These are phyloP conservation scores for Ustilago shanxiensis DNA, from an alignment of 1,284 basidiomycete genomes.

Conservation along the genomic window DNA sequence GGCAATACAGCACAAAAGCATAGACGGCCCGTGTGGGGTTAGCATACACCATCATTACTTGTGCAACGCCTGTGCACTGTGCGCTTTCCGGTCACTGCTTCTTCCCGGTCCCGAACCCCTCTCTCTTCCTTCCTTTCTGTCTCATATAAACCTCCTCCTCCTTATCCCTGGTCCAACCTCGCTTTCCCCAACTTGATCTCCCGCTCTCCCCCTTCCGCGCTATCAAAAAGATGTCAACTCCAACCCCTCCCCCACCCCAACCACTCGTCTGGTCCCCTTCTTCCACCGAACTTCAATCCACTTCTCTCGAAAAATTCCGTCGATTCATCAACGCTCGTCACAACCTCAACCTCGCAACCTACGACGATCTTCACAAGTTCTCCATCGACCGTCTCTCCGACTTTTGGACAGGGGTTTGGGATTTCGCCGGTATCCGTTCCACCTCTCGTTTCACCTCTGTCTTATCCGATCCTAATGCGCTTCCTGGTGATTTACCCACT, in stretches of 20 bases:
- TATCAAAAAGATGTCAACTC: conserved; percentile 14
- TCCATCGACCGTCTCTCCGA: conserved; percentile 44
- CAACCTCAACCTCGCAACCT: conserved; percentile 41
- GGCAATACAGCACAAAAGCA: background rate
- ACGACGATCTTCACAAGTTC: conserved; percentile 53
- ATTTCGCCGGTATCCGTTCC: conserved; percentile 48
- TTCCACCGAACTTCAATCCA: conserved; percentile 24
- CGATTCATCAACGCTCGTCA: conserved; percentile 39
- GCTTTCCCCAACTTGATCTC: background rate
- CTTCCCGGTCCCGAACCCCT: background rate
- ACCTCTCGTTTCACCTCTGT: conserved; percentile 34
- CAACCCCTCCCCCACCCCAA: conserved; percentile 10
- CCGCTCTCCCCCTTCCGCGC: background rate
- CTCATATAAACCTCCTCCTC: background rate
- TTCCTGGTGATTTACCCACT: conserved; percentile 45
- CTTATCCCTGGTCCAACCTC: background rate
- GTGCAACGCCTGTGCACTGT: too few species aligned
- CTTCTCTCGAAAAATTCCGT: conserved; percentile 53
- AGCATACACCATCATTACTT: background rate
- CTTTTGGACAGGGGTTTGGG: conserved; percentile 53
- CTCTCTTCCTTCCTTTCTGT: background rate
- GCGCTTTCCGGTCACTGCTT: background rate
- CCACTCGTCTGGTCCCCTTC: conserved; percentile 49
- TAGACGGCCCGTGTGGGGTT: background rate
- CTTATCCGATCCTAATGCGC: conserved; percentile 44